A percentile compares a stretch with the other conserved stretches of the same genome.
These are phyloP conservation scores for Stachybotrys echinatus DNA, from an alignment of 2,329 filamentous ascomycete species.

Conservation along the genomic window DNA sequence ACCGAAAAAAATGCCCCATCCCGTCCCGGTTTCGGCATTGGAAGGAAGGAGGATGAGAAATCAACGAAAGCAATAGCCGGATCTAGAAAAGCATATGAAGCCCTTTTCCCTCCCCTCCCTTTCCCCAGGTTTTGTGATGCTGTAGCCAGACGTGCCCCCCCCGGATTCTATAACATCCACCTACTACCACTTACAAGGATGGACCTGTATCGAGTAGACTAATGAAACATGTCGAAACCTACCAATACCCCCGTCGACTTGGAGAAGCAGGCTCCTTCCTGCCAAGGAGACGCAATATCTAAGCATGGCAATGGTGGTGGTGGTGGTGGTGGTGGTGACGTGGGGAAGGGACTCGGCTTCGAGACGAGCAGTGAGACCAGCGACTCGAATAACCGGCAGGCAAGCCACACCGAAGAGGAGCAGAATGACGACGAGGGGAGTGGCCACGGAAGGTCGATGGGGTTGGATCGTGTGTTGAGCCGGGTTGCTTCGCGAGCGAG, in stretches of 20 bases:
- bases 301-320: not conserved
- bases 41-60: too few species aligned
- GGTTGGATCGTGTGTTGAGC: conserved; percentile 33
- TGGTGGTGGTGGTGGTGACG: not conserved
- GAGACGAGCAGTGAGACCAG: not conserved
- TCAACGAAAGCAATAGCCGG: too few species aligned
- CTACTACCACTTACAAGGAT: too few species aligned
- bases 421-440: not conserved
- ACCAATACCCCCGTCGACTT: not conserved
- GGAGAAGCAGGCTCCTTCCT: conserved; percentile 4
- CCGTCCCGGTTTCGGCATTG: too few species aligned
- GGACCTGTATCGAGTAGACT: too few species aligned
- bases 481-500: conserved; percentile 33
- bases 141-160: too few species aligned
- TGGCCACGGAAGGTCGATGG: conserved; percentile 6
- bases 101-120: too few species aligned
- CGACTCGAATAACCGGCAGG: not conserved
- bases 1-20: too few species aligned
- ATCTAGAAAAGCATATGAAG: too few species aligned
- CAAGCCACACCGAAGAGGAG: not conserved
- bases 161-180: too few species aligned
- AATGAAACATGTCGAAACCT: not conserved
- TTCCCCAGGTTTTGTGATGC: too few species aligned
- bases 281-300: not conserved
- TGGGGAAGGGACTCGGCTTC: too few species aligned